These are phyloP conservation scores for Coniochaeta pulveracea DNA, from an alignment of 2,329 filamentous ascomycete genomes.

Conservation along the genomic window DNA sequence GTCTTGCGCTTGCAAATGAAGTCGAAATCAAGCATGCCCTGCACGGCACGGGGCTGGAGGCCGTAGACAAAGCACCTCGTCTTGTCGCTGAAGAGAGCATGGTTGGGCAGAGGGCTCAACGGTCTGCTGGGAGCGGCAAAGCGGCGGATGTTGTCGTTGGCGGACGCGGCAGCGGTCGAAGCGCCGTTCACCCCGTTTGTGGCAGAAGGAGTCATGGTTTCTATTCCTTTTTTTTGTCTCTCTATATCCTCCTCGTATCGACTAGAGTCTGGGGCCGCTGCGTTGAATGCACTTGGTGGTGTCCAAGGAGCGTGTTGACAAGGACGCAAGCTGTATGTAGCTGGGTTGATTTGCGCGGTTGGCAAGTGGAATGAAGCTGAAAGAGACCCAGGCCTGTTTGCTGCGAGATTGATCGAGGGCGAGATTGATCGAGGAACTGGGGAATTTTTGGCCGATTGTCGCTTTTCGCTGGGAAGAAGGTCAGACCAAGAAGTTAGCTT, in stretches of 20 bases:
- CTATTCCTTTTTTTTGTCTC: too few relatives aligned
- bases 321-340: too few relatives aligned
- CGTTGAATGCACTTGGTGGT: too few relatives aligned
- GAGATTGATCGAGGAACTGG: conserved; percentile 2
- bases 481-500: neutral
- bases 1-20: conserved; percentile 99
- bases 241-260: too few relatives aligned
- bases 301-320: too few relatives aligned
- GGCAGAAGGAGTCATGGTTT: conserved; percentile 42
- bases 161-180: conserved; percentile 46
- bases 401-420: neutral
- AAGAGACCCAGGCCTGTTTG: neutral
- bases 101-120: conserved; percentile 74
- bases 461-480: neutral
- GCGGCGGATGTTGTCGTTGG: conserved; percentile 98
- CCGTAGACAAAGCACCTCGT: conserved; percentile 99
- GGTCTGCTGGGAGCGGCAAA: conserved; percentile 89
- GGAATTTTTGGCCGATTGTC: conserved; percentile 4
- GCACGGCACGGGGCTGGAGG: conserved; percentile 87
- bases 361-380: neutral
- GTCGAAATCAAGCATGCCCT: conserved; percentile 97
- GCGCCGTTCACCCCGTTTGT: conserved; percentile 37
- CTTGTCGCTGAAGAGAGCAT: conserved; percentile 98
- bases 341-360: too few relatives aligned
- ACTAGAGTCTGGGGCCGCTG: too few relatives aligned